Evolutionary conservation across 2,329 filamentous ascomycete genomes (phyloP).

Genomic region (Talaromyces pinophilus): DNA sequence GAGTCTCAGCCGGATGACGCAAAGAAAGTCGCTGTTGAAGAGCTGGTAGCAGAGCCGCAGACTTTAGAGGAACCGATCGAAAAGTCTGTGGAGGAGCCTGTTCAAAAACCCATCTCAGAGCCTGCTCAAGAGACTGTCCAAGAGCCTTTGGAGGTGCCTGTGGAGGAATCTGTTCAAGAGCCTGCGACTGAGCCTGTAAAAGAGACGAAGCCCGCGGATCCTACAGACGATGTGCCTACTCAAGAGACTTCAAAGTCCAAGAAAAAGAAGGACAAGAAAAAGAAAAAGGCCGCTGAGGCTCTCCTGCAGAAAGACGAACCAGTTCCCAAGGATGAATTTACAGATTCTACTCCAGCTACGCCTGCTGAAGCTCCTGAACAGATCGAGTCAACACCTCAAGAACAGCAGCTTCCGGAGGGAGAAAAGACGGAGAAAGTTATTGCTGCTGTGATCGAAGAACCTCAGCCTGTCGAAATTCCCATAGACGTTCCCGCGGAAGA

Average conservation of each 20-base stretch:
- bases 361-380: not conserved
- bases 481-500: not conserved
- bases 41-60: not conserved
- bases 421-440: not conserved
- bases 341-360: not conserved
- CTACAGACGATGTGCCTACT: not conserved
- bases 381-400: not conserved
- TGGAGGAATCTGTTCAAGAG: constrained; percentile 39
- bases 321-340: not conserved
- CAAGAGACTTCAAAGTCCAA: constrained; percentile 27
- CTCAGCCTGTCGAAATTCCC: not conserved
- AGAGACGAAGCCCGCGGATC: not conserved
- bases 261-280: constrained; percentile 41
- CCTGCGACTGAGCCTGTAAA: not conserved
- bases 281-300: constrained; percentile 15
- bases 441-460: not conserved
- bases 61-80: not conserved
- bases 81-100: not conserved
- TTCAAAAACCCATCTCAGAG: not conserved
- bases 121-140: not conserved
- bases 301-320: constrained; percentile 21
- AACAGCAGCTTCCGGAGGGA: not conserved
- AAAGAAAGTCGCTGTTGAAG: not conserved
- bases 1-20: not conserved
- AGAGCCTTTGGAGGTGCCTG: not conserved